phyloP scores from a whole-genome alignment of 768 basidiomycete genomes.

The Tricholoma terreum region DNA sequence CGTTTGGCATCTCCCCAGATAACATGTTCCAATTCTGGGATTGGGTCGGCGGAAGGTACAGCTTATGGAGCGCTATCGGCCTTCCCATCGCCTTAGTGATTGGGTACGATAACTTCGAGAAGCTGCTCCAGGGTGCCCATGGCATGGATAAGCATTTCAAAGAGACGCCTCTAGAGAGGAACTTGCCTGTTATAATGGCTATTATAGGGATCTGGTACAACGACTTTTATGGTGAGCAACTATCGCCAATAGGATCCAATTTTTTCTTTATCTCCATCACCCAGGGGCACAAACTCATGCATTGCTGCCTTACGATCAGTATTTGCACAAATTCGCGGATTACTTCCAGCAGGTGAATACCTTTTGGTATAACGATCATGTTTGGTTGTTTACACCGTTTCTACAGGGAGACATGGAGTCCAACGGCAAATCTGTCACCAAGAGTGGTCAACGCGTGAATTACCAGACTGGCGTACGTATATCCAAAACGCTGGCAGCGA shows the following conservation, averaged over 20 bases:
- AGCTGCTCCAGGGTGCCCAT: constrained; percentile 88
- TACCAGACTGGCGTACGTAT: constrained; percentile 91
- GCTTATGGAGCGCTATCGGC: constrained; percentile 97
- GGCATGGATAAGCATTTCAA: constrained; percentile 98
- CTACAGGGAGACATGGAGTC: constrained; percentile 95
- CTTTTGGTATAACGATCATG: background rate
- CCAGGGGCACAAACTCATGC: constrained; percentile 90
- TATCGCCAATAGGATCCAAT: background rate
- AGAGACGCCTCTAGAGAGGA: constrained; percentile 80
- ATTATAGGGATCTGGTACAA: constrained; percentile 97
- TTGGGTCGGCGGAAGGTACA: constrained; percentile 99
- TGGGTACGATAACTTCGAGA: constrained; percentile 92
- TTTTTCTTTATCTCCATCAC: constrained; percentile 4
- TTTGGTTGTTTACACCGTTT: background rate
- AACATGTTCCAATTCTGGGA: constrained; percentile 99
- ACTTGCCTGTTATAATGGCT: constrained; percentile 89
- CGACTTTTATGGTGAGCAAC: constrained; percentile 78
- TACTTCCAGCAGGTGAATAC: constrained; percentile 89
- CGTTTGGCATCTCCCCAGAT: constrained; percentile 83
- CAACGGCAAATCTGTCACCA: constrained; percentile 96
- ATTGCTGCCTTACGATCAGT: constrained; percentile 96
- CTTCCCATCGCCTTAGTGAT: constrained; percentile 91
- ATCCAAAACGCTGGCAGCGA: background rate
- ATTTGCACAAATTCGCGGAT: constrained; percentile 98
- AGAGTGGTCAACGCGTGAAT: constrained; percentile 85